Evolutionary conservation across 352 stramenopile genomes (phyloP).

Genomic region (Lagenidium sp.): DNA sequence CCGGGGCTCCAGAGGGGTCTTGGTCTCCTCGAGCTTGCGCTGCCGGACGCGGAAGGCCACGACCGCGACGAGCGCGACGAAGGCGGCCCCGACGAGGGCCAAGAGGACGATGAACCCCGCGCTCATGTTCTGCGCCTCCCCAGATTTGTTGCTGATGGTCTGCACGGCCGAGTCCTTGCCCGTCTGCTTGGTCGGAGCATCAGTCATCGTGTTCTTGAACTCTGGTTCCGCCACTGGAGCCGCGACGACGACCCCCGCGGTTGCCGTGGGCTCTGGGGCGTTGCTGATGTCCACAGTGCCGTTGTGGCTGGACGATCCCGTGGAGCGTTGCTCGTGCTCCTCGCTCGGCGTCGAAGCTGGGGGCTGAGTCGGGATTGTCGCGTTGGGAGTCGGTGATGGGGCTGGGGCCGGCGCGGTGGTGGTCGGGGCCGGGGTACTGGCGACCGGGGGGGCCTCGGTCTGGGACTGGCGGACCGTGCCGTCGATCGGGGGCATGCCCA

Average conservation of each 20-base stretch:
- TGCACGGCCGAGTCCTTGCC: not conserved
- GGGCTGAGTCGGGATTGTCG: not conserved
- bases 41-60: not conserved
- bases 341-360: not conserved
- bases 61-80: not conserved
- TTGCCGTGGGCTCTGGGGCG: not conserved
- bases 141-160: not conserved
- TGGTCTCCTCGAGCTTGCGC: not conserved
- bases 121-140: not conserved
- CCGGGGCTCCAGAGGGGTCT: not conserved
- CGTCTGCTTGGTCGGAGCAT: not conserved
- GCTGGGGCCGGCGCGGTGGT: slow-evolving; percentile 9
- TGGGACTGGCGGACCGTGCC: slow-evolving; percentile 2
- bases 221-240: not conserved
- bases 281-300: not conserved
- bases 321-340: too few relatives aligned
- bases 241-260: not conserved
- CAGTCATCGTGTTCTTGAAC: not conserved
- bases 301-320: too few relatives aligned
- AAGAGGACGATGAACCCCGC: not conserved
- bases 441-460: not conserved
- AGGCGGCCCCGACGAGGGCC: not conserved
- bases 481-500: slow-evolving; percentile 5
- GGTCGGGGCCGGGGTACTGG: not conserved
- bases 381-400: not conserved